A percentile compares a stretch with the other conserved stretches of the same genome.
phyloP scores from a whole-genome alignment of 352 stramenopile genomes.

The Pythium angustatum region DNA sequence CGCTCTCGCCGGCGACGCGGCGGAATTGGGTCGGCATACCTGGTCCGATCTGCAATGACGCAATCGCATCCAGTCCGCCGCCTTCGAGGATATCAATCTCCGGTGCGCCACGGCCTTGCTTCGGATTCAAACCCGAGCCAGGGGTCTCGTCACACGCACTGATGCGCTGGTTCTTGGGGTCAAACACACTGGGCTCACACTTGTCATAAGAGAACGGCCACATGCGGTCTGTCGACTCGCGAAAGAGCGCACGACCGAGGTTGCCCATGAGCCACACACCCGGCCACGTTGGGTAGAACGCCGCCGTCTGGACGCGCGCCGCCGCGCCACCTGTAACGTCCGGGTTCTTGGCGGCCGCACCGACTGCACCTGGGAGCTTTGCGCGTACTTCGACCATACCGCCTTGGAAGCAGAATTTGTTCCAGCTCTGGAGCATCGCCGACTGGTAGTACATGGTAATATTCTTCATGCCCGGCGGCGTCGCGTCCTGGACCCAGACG shows the following conservation, averaged over 20 bases:
- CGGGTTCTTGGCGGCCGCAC: conserved; percentile 37
- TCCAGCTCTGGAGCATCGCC: conserved; percentile 92
- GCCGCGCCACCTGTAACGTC: conserved; percentile 15
- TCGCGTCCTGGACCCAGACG: conserved; percentile 61
- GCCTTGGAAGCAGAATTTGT: conserved; percentile 96
- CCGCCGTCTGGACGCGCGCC: conserved; percentile 4
- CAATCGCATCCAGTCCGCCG: conserved; percentile 62
- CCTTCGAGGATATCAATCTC: conserved; percentile 94
- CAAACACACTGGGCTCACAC: conserved; percentile 68
- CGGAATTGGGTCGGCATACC: conserved; percentile 50
- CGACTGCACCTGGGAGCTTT: conserved; percentile 84
- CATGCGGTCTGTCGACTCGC: conserved; percentile 82
- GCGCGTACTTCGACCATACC: conserved; percentile 92
- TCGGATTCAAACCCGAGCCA: conserved; percentile 87
- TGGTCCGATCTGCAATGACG: conserved; percentile 77
- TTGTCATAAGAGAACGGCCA: conserved; percentile 94
- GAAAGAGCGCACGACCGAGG: conserved; percentile 90
- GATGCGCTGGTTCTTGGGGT: conserved; percentile 47
- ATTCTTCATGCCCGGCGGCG: conserved; percentile 47
- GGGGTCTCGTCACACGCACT: conserved; percentile 87
- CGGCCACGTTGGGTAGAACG: conserved; percentile 77
- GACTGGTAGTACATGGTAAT: conserved; percentile 63
- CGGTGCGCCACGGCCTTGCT: conserved; percentile 84
- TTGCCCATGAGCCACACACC: conserved; percentile 95
- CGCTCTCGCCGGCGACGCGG: conserved; percentile 17